Evolutionary conservation across 208 protist genomes (phyloP), one percentile per base, ranked within the genome.

Genomic region (Crithidia mellificae): DNA sequence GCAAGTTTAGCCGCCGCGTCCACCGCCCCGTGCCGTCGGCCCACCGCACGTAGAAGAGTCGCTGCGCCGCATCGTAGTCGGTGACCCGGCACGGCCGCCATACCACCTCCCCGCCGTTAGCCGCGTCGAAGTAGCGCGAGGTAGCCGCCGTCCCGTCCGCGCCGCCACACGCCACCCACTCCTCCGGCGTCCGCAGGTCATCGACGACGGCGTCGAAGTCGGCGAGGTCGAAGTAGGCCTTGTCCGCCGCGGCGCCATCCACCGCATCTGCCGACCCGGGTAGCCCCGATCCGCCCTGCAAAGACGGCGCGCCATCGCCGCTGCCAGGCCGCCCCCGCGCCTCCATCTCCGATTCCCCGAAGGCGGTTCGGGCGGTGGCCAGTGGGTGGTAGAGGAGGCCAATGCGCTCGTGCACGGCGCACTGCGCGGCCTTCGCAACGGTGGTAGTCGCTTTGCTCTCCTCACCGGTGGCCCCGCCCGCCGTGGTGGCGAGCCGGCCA

Each of bases 1-100:
- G 78, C 39, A 97, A 87, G 81, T 97, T 97, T 29, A 97, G 80
- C 20, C 94, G 80, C 25, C 80, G 81, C 22, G 92, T 92, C 89
- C 86, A 95, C 66, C 96, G 95, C 12, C 68, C 71, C 49, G 72
- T 78, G n/a, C 88, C 85, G 38, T 85, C 78, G 9, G 58, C 30
- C 91, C 93, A 97, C 41, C 68, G 64, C 39, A 97, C 84, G 36
- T 81, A 78, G 65, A 88, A 97, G 61, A 73, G 80, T 32, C 80
- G 51, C 20, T 62, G 81, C 27, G 78, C 77, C 30, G 74, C 74
- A 57, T 95, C 78, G 82, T 94, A 97, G 7, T 25, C 66, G 6
- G 81, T 74, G 20, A 96, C 93, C 30, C 67, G 64, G 69, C 93
- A 97, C 27, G 73, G 49, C 24, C 57, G 63, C 91, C 93, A 97